phyloP scores from a whole-genome alignment of 306 rosid species.

The Cicer judaicum region DNA sequence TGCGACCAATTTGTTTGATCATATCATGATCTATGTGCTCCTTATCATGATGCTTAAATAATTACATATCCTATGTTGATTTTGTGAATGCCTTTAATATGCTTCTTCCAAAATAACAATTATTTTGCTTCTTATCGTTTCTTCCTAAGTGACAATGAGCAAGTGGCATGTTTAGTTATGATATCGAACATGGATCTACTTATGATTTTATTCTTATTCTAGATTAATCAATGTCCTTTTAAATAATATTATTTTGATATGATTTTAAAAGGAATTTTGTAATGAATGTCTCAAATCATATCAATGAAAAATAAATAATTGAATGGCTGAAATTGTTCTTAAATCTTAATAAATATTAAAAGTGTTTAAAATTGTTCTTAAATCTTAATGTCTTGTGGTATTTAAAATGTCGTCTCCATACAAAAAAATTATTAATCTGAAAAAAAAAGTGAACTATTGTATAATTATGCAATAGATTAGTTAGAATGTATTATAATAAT shows the following conservation, averaged over 20 bases:
- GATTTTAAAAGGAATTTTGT: background rate
- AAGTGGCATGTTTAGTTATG: slow-evolving; percentile 40
- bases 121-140: slow-evolving; percentile 40
- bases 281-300: background rate
- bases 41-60: slow-evolving; percentile 17
- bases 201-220: slow-evolving; percentile 47
- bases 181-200: slow-evolving; percentile 23
- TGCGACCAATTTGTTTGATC: slow-evolving; percentile 48
- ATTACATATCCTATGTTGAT: slow-evolving; percentile 47
- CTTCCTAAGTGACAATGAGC: background rate
- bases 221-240: background rate
- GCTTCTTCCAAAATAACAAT: slow-evolving; percentile 12
- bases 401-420: too few relatives aligned
- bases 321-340: background rate
- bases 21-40: slow-evolving; percentile 40
- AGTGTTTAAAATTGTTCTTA: too few relatives aligned
- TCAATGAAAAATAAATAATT: background rate
- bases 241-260: background rate
- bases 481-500: too few relatives aligned
- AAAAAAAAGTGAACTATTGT: too few relatives aligned
- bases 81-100: slow-evolving; percentile 44
- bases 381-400: too few relatives aligned
- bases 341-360: too few relatives aligned
- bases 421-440: too few relatives aligned
- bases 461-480: too few relatives aligned